Evolutionary conservation across 1,284 basidiomycete genomes (phyloP).

Genomic region (Boletus sp.): DNA sequence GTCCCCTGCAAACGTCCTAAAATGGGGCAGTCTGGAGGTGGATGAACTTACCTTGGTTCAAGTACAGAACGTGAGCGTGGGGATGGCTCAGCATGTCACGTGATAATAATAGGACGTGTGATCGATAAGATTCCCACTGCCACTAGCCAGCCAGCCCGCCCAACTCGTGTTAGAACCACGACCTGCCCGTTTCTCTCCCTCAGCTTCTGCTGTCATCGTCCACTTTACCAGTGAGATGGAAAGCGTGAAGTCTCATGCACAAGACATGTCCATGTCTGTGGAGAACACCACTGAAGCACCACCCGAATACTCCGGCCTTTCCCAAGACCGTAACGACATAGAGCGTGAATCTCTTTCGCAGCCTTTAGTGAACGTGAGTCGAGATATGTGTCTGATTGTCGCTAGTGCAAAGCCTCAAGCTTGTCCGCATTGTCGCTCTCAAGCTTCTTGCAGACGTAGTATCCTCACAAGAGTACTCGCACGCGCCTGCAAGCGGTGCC

Average conservation of each 20-base stretch:
- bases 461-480: conserved; percentile 17
- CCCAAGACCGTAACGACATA: conserved; percentile 10
- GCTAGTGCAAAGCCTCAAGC: conserved; percentile 30
- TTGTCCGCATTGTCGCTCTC: conserved; percentile 16
- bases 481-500: conserved; percentile 11
- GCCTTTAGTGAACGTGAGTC: conserved; percentile 28
- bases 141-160: conserved; percentile 9
- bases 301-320: not conserved
- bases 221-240: conserved; percentile 11
- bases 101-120: conserved; percentile 12
- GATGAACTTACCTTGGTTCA: no score
- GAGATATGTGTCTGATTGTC: conserved; percentile 26
- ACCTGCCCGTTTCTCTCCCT: conserved; percentile 13
- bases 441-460: conserved; percentile 21
- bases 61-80: no score
- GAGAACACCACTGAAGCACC: conserved; percentile 3
- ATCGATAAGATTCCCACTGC: conserved; percentile 30
- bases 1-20: no score
- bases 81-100: conserved; percentile 13
- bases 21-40: no score
- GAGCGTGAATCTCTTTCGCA: conserved; percentile 24
- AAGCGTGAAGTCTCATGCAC: conserved; percentile 11
- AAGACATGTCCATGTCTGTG: conserved; percentile 7
- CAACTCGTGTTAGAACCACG: conserved; percentile 28
- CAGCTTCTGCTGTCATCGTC: conserved; percentile 1